Conservation (phyloP, 768 basidiomycete species). For the Hygrophorus pudorinus region DNA sequence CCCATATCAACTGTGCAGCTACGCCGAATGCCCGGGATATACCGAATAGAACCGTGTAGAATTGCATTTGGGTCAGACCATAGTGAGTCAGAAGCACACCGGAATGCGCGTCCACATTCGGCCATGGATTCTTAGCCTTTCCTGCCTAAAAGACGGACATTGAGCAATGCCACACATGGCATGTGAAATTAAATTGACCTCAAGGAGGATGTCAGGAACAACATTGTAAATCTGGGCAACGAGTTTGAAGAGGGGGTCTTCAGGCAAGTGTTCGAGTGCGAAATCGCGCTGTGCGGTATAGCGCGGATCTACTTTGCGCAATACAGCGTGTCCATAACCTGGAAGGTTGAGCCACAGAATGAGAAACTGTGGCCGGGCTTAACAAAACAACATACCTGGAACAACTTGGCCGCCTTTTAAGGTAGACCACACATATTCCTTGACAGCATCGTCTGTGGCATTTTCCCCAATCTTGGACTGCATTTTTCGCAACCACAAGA, state of each 20-base stretch:
- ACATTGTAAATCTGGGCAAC: slow-evolving; percentile 83
- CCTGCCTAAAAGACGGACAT: slow-evolving; percentile 76
- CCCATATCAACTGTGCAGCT: slow-evolving; percentile 85
- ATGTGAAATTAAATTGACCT: too few relatives aligned
- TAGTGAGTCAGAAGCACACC: slow-evolving; percentile 83
- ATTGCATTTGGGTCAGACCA: slow-evolving; percentile 84
- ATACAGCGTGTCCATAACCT: too few relatives aligned
- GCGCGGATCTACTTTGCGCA: too few relatives aligned
- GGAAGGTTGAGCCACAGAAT: too few relatives aligned
- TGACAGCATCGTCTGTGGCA: slow-evolving; percentile 79
- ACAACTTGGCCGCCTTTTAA: slow-evolving; percentile 91
- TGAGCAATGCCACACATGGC: too few relatives aligned
- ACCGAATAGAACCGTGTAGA: slow-evolving; percentile 96
- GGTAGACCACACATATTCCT: slow-evolving; percentile 91
- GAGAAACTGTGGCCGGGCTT: too few relatives aligned
- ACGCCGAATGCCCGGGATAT: slow-evolving; percentile 93
- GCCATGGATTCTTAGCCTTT: slow-evolving; percentile 92
- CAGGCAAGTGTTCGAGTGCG: slow-evolving; percentile 72
- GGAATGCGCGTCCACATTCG: slow-evolving; percentile 97
- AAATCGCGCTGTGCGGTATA: too few relatives aligned
- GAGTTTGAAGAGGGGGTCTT: slow-evolving; percentile 89
- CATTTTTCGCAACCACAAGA: slow-evolving; percentile 93
- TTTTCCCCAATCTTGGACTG: slow-evolving; percentile 79
- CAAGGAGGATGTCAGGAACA: slow-evolving; percentile 83
- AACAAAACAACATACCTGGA: too few relatives aligned